Evolutionary conservation across 768 basidiomycete genomes (phyloP), one percentile per base, ranked within the genome.

Genomic region (Lepiota venenata): DNA sequence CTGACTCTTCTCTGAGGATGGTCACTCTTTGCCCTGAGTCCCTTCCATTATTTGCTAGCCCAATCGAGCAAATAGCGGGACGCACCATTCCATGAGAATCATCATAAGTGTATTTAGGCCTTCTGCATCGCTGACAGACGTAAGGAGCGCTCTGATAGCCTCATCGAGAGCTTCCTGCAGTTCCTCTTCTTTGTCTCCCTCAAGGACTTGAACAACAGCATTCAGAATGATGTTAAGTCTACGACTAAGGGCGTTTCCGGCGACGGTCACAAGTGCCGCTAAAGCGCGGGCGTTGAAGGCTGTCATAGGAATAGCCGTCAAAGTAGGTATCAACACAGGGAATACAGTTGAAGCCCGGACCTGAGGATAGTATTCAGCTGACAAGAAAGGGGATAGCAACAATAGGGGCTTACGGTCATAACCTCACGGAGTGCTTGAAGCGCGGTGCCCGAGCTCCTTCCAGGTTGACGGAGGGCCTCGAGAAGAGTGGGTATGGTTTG

Each of bases 261-360:
- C 97, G 10, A 98, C 97, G 0, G 91, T 89, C 12, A 98, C 93
- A 37, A 99, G 78, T 0, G 94, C 87, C 2, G 87, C 88, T 9
- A 98, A 74, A 1, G 96, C 97, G 4, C 87, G 85, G 15, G 91
- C 92, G 64, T 98, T 98, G 85, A 98, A 98, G 8, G 88, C 84
- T 2, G 94, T 85, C 83, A 98, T 96, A 0, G 95, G 97, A 6
- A 81, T 81, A 4, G 89, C 82, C 38, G 91, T 94, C 56, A 99
- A 75, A 1, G 94, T 96, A 0, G 95, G 97, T 55, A 99, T 92
- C 52, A 98, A 75, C 16, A 98, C 91, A 0, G 97, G 97, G 91
- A 98, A 98, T 37, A 98, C 94, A 9, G 91, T 93, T 38, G 87
- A 80, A 12, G 96, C 92, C 37, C 95, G 92, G 61, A 98, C 91